These are phyloP conservation scores for Asterophora parasitica DNA, from an alignment of 768 basidiomycete species.

Conservation along the genomic window DNA sequence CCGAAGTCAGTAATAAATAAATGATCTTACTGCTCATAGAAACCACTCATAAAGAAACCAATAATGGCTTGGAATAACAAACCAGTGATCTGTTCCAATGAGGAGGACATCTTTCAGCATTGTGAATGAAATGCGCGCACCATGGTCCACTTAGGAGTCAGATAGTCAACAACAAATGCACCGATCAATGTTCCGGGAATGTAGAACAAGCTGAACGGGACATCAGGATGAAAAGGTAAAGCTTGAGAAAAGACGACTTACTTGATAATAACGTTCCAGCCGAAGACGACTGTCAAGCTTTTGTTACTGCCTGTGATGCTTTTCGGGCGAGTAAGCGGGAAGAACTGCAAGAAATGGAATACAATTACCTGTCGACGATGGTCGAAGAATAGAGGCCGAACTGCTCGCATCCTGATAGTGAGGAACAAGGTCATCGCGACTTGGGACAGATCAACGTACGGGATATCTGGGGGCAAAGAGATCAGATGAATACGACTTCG, in stretches of 20 bases:
- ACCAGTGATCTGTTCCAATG: conserved; percentile 50
- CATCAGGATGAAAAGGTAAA: background rate
- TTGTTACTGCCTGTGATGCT: conserved; percentile 55
- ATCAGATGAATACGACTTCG: background rate
- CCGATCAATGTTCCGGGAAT: conserved; percentile 57
- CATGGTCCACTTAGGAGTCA: conserved; percentile 77
- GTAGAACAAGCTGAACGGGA: conserved; percentile 30
- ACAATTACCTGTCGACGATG: conserved; percentile 56
- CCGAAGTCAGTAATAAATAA: background rate
- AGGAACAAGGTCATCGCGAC: background rate
- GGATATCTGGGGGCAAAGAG: conserved; percentile 44
- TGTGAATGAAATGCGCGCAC: conserved; percentile 26
- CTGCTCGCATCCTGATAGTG: conserved; percentile 26
- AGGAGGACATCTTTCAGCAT: no score
- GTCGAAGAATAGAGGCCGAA: conserved; percentile 82
- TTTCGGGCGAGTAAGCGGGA: background rate
- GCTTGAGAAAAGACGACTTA: conserved; percentile 26
- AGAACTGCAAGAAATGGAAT: background rate
- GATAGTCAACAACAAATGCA: conserved; percentile 68
- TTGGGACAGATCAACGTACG: conserved; percentile 32
- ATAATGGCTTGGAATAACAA: conserved; percentile 63
- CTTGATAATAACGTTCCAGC: conserved; percentile 87
- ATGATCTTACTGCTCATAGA: conserved; percentile 47
- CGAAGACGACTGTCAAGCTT: conserved; percentile 61
- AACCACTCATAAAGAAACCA: conserved; percentile 89